A percentile compares a stretch with the other conserved stretches of the same genome.
phyloP scores from a whole-genome alignment of 306 rosid species.

The Neltuma alba region DNA sequence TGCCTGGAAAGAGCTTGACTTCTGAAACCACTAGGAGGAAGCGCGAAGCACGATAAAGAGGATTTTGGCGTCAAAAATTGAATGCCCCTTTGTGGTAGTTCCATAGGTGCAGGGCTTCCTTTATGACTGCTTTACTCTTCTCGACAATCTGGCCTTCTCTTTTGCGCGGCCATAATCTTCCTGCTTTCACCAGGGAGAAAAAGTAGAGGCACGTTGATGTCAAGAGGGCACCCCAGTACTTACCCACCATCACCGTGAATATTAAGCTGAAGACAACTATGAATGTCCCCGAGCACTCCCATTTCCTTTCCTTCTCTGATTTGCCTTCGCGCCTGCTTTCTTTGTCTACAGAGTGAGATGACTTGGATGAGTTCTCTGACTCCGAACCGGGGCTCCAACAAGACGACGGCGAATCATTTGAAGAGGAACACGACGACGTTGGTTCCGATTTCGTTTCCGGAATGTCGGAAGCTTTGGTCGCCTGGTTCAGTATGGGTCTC shows the following conservation, averaged over 20 bases:
- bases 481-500: neutral
- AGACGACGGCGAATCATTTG: constrained; percentile 25
- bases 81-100: constrained; percentile 34
- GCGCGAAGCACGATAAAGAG: constrained; percentile 33
- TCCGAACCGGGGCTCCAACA: constrained; percentile 8
- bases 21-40: constrained; percentile 29
- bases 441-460: constrained; percentile 25
- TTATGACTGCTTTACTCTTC: constrained; percentile 32
- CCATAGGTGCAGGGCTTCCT: constrained; percentile 39
- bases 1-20: constrained; percentile 29
- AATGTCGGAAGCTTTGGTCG: neutral
- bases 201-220: constrained; percentile 54
- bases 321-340: neutral
- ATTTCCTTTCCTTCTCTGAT: constrained; percentile 36
- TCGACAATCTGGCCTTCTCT: constrained; percentile 33
- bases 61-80: constrained; percentile 40
- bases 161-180: no score
- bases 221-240: constrained; percentile 47
- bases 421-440: constrained; percentile 24
- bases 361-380: constrained; percentile 32
- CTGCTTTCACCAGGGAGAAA: constrained; percentile 25
- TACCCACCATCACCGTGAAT: constrained; percentile 60
- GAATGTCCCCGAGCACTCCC: constrained; percentile 30
- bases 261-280: constrained; percentile 55
- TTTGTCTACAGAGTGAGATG: neutral